These are phyloP conservation scores for Entonaema liquescens DNA, from an alignment of 495 filamentous ascomycete genomes.

Conservation along the genomic window DNA sequence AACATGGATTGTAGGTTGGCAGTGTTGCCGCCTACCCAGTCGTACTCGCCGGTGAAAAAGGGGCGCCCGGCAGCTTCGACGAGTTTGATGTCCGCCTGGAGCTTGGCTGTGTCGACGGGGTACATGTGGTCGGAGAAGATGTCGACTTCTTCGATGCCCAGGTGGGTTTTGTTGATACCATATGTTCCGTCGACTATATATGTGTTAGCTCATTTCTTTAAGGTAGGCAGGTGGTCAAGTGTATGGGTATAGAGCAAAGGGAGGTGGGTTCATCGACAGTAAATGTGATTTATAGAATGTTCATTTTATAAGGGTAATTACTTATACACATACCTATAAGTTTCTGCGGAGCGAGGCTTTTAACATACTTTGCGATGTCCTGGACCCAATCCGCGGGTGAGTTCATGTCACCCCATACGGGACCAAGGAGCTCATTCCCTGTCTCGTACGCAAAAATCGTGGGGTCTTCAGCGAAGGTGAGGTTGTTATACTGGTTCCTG, in stretches of 20 bases:
- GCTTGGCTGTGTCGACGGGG: conserved; percentile 54
- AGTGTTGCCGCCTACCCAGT: conserved; percentile 54
- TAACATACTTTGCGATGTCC: conserved; percentile 59
- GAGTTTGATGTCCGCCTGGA: conserved; percentile 53
- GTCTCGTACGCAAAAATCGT: conserved; percentile 66
- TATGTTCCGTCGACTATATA: conserved; percentile 63
- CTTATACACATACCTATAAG: conserved; percentile 43
- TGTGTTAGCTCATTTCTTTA: conserved; percentile 4
- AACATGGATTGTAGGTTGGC: conserved; percentile 55
- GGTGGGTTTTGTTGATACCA: conserved; percentile 61
- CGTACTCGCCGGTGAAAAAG: conserved; percentile 63
- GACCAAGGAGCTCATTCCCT: conserved; percentile 63
- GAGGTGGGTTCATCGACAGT: too few species aligned
- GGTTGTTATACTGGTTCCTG: conserved; percentile 61
- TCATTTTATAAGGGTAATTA: too few species aligned
- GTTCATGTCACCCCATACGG: conserved; percentile 59
- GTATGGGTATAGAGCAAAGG: not conserved
- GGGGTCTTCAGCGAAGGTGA: conserved; percentile 63
- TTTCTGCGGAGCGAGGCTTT: conserved; percentile 59
- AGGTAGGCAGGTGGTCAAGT: not conserved
- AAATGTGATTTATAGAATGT: too few species aligned
- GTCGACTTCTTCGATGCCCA: conserved; percentile 58
- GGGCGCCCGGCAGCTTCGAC: conserved; percentile 53
- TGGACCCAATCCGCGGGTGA: conserved; percentile 58
- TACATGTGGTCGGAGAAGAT: conserved; percentile 65